Evolutionary conservation across 1,284 basidiomycete species (phyloP).

Genomic region (Sphaerobolus stellatus): DNA sequence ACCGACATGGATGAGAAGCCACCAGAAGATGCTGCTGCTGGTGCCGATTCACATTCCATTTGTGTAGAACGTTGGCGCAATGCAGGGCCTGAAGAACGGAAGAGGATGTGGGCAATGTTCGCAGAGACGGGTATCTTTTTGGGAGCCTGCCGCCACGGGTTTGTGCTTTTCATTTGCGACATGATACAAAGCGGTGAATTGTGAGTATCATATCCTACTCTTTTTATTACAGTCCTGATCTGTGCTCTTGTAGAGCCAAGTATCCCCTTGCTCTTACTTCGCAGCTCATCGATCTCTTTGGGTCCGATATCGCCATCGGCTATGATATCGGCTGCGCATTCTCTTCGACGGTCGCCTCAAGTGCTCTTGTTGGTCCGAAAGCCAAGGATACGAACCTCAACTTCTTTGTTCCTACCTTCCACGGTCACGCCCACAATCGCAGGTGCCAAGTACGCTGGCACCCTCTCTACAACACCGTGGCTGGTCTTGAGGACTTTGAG

Average conservation of each 20-base stretch:
- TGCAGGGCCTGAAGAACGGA: conserved; percentile 3
- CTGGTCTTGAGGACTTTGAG: conserved; percentile 37
- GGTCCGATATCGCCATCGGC: background rate
- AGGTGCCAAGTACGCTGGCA: conserved; percentile 33
- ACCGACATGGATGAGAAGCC: too few species aligned
- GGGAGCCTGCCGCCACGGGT: background rate
- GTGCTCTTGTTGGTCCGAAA: conserved; percentile 23
- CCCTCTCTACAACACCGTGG: conserved; percentile 27
- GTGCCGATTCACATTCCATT: background rate
- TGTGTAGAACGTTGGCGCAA: conserved; percentile 14
- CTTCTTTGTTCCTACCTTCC: conserved; percentile 29
- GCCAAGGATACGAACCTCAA: conserved; percentile 7
- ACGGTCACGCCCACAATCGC: conserved; percentile 36
- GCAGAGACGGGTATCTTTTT: conserved; percentile 4
- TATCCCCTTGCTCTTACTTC: conserved; percentile 8
- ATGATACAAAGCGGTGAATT: conserved; percentile 10
- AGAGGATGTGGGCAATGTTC: conserved; percentile 8
- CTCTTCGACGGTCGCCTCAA: conserved; percentile 20
- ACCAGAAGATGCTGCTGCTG: background rate
- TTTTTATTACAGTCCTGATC: background rate
- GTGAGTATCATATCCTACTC: background rate
- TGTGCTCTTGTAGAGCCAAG: conserved; percentile 7
- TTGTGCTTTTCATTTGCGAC: background rate
- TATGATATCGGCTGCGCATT: conserved; percentile 26
- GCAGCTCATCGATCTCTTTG: conserved; percentile 1